These are phyloP conservation scores for Paratinospora sagittata DNA, from an alignment of 164 flowering plant species.

Conservation along the genomic window DNA sequence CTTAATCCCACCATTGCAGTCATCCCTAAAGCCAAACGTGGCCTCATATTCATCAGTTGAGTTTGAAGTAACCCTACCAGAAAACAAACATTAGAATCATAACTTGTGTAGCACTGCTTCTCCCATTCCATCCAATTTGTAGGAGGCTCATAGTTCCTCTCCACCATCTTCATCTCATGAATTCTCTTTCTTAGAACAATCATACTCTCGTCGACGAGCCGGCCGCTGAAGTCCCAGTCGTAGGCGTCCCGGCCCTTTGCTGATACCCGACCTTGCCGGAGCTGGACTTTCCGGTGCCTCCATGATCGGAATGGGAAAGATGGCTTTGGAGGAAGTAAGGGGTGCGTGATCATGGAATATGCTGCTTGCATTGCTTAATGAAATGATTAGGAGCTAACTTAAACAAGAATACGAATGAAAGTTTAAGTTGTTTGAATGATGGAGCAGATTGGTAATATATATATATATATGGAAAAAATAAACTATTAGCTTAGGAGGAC, in stretches of 20 bases:
- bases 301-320: background rate
- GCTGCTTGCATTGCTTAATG: background rate
- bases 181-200: slow-evolving; percentile 32
- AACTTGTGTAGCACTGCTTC: slow-evolving; percentile 32
- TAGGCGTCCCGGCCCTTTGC: slow-evolving; percentile 12
- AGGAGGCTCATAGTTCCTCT: slow-evolving; percentile 40
- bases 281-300: background rate
- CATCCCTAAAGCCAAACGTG: slow-evolving; percentile 44
- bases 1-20: slow-evolving; percentile 28
- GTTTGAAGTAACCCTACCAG: slow-evolving; percentile 39
- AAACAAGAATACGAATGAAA: background rate
- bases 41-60: slow-evolving; percentile 49
- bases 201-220: slow-evolving; percentile 33
- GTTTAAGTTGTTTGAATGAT: background rate
- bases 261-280: background rate
- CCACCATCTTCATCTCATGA: slow-evolving; percentile 50
- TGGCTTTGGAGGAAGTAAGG: background rate
- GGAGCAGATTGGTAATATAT: background rate
- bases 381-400: background rate
- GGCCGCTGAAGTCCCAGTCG: slow-evolving; percentile 16
- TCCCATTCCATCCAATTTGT: slow-evolving; percentile 59
- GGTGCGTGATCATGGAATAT: too few species aligned
- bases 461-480: background rate
- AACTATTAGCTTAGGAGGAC: background rate
- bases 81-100: slow-evolving; percentile 35